phyloP scores from a whole-genome alignment of 2,329 filamentous ascomycete genomes.

The Fusarium graminum region DNA sequence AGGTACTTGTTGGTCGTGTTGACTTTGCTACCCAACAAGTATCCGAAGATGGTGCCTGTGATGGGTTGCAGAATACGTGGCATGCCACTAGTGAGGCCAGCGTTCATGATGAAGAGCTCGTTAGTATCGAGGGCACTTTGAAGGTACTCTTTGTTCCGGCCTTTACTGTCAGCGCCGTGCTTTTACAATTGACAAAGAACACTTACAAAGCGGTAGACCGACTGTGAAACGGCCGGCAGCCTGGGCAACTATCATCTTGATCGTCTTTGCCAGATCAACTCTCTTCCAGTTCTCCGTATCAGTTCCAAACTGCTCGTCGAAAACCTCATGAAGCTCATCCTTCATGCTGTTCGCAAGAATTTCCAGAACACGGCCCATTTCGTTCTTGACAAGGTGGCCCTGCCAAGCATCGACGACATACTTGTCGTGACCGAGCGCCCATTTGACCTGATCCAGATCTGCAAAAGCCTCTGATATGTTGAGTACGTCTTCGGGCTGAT shows the following conservation, averaged over 20 bases:
- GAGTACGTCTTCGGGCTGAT: constrained; percentile 56
- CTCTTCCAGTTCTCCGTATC: constrained; percentile 54
- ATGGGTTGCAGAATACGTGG: constrained; percentile 52
- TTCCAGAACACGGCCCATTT: constrained; percentile 54
- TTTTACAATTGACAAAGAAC: fast-evolving
- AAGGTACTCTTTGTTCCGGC: constrained; percentile 54
- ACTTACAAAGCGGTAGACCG: constrained; percentile 52
- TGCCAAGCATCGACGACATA: constrained; percentile 55
- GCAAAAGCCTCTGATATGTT: constrained; percentile 54
- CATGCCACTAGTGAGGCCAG: constrained; percentile 50
- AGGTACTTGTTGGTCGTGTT: constrained; percentile 48
- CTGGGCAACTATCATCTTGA: constrained; percentile 51
- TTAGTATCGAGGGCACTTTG: constrained; percentile 49
- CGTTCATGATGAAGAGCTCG: constrained; percentile 52
- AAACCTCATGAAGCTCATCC: constrained; percentile 52
- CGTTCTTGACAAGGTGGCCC: constrained; percentile 53
- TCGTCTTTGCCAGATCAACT: constrained; percentile 47
- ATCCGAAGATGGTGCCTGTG: constrained; percentile 47
- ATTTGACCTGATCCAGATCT: constrained; percentile 55
- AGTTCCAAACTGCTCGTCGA: constrained; percentile 54
- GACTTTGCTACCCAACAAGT: constrained; percentile 42
- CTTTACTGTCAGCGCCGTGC: constrained; percentile 20
- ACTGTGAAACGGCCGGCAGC: constrained; percentile 52
- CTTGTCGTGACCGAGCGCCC: constrained; percentile 55
- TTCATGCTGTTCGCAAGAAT: constrained; percentile 53